phyloP scores from a whole-genome alignment of 2,329 filamentous ascomycete genomes.

The Chrysoporthe cubensis region DNA sequence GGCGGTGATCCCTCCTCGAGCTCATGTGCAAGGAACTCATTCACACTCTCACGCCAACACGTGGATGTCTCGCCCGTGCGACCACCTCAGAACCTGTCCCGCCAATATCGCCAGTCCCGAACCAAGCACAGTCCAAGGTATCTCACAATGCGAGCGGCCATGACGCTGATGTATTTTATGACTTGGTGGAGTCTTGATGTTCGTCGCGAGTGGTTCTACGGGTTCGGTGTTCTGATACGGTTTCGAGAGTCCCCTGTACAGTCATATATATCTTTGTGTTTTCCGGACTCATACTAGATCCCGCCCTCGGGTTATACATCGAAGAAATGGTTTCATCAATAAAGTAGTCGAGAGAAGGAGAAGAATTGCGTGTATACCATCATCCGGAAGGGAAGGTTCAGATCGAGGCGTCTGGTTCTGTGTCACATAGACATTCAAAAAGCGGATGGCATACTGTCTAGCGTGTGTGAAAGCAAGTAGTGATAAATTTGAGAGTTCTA shows the following conservation, averaged over 20 bases:
- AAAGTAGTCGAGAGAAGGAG: not conserved
- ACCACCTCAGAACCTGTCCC: not conserved
- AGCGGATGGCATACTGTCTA: not conserved
- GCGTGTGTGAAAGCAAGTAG: not conserved
- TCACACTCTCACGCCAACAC: not conserved
- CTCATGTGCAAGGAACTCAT: not conserved
- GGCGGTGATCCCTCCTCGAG: too few species aligned
- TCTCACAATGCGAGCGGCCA: not conserved
- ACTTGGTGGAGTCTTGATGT: not conserved
- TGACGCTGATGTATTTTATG: not conserved
- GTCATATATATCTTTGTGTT: slow-evolving; percentile 2
- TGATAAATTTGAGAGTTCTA: not conserved
- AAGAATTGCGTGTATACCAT: not conserved
- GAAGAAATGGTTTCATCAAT: not conserved
- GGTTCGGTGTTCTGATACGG: not conserved
- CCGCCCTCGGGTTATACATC: slow-evolving; percentile 4
- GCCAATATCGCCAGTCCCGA: not conserved
- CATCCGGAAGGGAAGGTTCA: not conserved
- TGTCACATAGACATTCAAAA: slow-evolving; percentile 9
- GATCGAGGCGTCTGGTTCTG: not conserved
- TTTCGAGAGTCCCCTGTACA: slow-evolving; percentile 19
- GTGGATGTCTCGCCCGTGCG: not conserved
- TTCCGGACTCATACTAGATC: slow-evolving; percentile 14
- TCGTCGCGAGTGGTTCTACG: not conserved
- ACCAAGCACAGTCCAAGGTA: not conserved